Conservation (phyloP, 257 asterid genomes). For the Nicotiana sylvestris region DNA sequence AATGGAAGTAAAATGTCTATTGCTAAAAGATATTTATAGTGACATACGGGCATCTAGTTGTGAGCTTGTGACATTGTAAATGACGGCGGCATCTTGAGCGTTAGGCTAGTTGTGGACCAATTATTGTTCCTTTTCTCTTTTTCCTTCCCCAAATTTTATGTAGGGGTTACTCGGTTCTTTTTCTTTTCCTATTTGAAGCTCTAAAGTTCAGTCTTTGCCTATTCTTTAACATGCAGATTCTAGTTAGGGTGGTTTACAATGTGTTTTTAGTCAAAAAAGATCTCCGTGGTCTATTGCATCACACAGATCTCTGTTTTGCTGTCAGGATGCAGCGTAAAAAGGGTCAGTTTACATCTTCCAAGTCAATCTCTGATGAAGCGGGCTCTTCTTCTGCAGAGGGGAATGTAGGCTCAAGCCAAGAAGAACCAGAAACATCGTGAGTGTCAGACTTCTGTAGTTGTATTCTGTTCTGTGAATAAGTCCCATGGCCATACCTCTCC, state of each 20-base stretch:
- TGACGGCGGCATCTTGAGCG: too few relatives aligned
- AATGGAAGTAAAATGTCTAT: neutral
- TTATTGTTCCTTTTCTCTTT: neutral
- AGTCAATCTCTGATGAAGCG: constrained; percentile 52
- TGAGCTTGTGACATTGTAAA: neutral
- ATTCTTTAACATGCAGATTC: neutral
- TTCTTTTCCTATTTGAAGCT: neutral
- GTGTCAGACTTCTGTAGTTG: constrained; percentile 1
- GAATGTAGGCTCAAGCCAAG: constrained; percentile 59
- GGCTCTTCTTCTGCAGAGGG: constrained; percentile 60
- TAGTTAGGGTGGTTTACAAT: neutral
- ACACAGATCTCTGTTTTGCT: neutral
- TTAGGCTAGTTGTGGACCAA: too few relatives aligned
- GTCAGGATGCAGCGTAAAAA: constrained; percentile 73
- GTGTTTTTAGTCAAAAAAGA: neutral
- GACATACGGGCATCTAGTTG: neutral
- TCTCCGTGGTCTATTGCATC: constrained; percentile 6
- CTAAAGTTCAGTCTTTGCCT: constrained; percentile 2
- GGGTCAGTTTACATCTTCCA: constrained; percentile 76
- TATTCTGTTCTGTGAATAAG: neutral
- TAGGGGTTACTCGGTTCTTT: neutral
- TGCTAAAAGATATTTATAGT: constrained; percentile 1
- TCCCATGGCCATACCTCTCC: too few relatives aligned
- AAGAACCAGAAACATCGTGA: constrained; percentile 25
- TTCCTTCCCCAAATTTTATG: neutral